These are phyloP conservation scores for Lipomyces sp. DNA, from an alignment of 805 yeast species.

Conservation along the genomic window DNA sequence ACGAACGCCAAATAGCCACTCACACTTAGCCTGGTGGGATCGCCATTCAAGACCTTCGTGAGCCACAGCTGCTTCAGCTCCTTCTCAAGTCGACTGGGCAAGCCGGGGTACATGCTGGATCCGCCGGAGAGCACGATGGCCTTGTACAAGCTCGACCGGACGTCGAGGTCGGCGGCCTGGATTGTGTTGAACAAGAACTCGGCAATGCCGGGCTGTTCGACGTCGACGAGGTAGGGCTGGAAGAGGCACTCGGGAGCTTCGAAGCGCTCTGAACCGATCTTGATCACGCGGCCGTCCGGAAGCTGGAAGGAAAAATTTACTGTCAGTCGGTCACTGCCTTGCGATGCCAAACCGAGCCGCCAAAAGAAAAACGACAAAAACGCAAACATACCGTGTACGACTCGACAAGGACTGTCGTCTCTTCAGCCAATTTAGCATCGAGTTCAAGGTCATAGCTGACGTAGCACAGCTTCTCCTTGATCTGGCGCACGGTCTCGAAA, in stretches of 20 bases:
- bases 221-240: conserved; percentile 92
- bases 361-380: neutral
- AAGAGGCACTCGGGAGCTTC: conserved; percentile 96
- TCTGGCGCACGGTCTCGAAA: conserved; percentile 91
- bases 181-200: conserved; percentile 88
- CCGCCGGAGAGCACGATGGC: conserved; percentile 97
- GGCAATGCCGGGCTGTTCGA: conserved; percentile 96
- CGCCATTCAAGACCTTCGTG: conserved; percentile 79
- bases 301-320: conserved; percentile 49
- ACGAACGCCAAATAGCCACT: neutral
- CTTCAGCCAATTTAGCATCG: conserved; percentile 81
- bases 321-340: neutral
- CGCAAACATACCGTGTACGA: conserved; percentile 45
- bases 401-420: conserved; percentile 93
- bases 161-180: conserved; percentile 92
- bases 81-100: conserved; percentile 91
- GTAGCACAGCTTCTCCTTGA: conserved; percentile 95
- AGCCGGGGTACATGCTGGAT: conserved; percentile 97
- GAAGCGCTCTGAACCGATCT: conserved; percentile 91
- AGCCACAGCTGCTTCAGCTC: conserved; percentile 97
- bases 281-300: conserved; percentile 94
- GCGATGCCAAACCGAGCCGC: too few species aligned
- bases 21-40: conserved; percentile 64
- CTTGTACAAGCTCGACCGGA: conserved; percentile 80
- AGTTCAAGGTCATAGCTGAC: conserved; percentile 91